A percentile compares a stretch with the other conserved stretches of the same genome.
phyloP scores from a whole-genome alignment of 2,329 filamentous ascomycete genomes.

The Pyricularia sp. region DNA sequence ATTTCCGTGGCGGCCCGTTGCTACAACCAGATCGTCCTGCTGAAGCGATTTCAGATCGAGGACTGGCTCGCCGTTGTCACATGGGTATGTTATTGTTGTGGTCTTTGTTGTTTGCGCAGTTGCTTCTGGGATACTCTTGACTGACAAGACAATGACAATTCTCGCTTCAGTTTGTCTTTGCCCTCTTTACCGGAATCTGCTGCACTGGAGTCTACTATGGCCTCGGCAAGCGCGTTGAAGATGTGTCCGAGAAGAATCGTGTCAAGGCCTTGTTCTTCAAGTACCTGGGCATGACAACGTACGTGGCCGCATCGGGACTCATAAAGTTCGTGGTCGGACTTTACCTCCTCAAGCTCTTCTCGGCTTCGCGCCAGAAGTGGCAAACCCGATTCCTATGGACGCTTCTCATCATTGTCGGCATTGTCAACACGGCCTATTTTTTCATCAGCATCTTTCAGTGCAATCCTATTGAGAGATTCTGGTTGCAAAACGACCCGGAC shows the following conservation, averaged over 20 bases:
- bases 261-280: conserved; percentile 23
- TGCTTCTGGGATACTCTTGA: neutral
- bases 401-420: conserved; percentile 19
- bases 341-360: conserved; percentile 25
- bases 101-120: neutral
- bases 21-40: conserved; percentile 22
- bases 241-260: conserved; percentile 12
- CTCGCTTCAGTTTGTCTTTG: neutral
- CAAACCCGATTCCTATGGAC: conserved; percentile 23
- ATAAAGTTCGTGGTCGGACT: conserved; percentile 29
- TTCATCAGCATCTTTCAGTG: conserved; percentile 30
- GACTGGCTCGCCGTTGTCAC: conserved; percentile 23
- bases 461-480: conserved; percentile 25
- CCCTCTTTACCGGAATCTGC: conserved; percentile 17
- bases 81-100: conserved; percentile 15
- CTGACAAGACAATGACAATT: too few relatives aligned
- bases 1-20: conserved; percentile 19
- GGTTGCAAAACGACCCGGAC: neutral
- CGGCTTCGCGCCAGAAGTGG: conserved; percentile 11
- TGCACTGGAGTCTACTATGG: conserved; percentile 18
- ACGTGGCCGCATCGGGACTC: conserved; percentile 24
- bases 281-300: conserved; percentile 32
- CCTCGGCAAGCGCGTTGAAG: conserved; percentile 15
- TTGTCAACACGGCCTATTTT: conserved; percentile 26
- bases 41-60: conserved; percentile 21